phyloP scores from a whole-genome alignment of 441 rosid species.

The Pelargonium fulgidum region DNA sequence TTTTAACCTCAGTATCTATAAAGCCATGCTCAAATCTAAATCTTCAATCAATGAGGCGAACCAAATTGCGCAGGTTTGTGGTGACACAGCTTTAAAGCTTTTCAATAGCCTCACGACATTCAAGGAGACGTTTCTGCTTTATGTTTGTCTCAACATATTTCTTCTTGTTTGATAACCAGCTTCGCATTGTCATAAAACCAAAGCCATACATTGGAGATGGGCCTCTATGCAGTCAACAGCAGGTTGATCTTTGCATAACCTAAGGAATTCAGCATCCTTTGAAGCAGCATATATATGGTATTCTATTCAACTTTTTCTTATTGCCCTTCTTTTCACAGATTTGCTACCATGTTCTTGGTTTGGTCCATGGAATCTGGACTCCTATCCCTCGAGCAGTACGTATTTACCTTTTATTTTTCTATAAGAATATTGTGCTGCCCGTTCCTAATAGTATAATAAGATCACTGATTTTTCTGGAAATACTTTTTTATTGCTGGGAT shows the following conservation, averaged over 20 bases:
- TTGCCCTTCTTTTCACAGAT: constrained; percentile 48
- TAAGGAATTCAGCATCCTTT: constrained; percentile 11
- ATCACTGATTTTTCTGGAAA: constrained; percentile 12
- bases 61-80: constrained; percentile 93
- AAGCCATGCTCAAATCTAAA: constrained; percentile 78
- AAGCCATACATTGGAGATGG: constrained; percentile 64
- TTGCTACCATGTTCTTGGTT: constrained; percentile 92
- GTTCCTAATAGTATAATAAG: not conserved
- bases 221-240: constrained; percentile 85
- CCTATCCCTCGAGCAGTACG: constrained; percentile 88
- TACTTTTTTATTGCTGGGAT: constrained; percentile 18
- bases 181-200: constrained; percentile 83
- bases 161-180: constrained; percentile 45
- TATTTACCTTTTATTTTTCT: constrained; percentile 21
- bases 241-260: constrained; percentile 43
- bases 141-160: constrained; percentile 21
- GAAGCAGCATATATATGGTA: constrained; percentile 3
- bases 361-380: constrained; percentile 95
- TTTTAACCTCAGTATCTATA: constrained; percentile 59
- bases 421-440: constrained; percentile 7
- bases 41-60: constrained; percentile 76
- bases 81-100: constrained; percentile 18
- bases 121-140: constrained; percentile 14
- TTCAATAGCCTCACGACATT: constrained; percentile 15
- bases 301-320: constrained; percentile 22